phyloP scores from a whole-genome alignment of 2,329 filamentous ascomycete genomes.

The Penicillium verrucosum region DNA sequence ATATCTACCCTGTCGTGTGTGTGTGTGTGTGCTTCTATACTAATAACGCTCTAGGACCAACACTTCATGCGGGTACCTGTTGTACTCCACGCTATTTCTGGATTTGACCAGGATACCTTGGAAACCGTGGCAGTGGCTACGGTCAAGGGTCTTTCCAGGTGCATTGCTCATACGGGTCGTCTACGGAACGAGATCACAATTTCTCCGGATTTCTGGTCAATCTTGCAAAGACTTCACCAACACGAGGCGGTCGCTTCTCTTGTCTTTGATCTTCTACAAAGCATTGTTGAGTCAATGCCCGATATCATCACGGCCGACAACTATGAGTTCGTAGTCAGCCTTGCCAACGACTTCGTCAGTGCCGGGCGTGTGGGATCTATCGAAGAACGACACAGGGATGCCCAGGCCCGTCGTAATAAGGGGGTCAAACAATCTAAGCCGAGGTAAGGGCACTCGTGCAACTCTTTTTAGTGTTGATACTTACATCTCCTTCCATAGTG shows the following conservation, averaged over 20 bases:
- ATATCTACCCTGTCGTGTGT: constrained; percentile 13
- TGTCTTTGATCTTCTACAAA: constrained; percentile 85
- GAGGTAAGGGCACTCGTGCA: constrained; percentile 48
- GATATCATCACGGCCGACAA: constrained; percentile 91
- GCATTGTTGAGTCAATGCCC: constrained; percentile 66
- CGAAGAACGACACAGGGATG: constrained; percentile 67
- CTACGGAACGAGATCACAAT: constrained; percentile 90
- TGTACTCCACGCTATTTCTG: constrained; percentile 85
- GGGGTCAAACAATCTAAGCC: constrained; percentile 51
- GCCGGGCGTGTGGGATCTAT: constrained; percentile 70
- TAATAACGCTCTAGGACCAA: constrained; percentile 59
- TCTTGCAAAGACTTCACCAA: constrained; percentile 71
- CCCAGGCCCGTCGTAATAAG: constrained; percentile 51
- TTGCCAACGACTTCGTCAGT: constrained; percentile 87
- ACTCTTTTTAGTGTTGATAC: neutral
- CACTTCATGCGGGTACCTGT: constrained; percentile 91
- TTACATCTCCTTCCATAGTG: constrained; percentile 43
- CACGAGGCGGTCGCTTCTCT: constrained; percentile 68
- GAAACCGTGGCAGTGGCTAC: constrained; percentile 72
- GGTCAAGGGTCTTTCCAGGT: constrained; percentile 73
- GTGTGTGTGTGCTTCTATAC: constrained; percentile 1
- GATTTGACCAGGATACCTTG: constrained; percentile 73
- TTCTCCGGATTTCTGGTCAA: constrained; percentile 95
- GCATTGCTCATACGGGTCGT: constrained; percentile 72
- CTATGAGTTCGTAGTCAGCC: constrained; percentile 78